Conservation (phyloP, 495 filamentous ascomycete genomes). For the Neurospora sp. region DNA sequence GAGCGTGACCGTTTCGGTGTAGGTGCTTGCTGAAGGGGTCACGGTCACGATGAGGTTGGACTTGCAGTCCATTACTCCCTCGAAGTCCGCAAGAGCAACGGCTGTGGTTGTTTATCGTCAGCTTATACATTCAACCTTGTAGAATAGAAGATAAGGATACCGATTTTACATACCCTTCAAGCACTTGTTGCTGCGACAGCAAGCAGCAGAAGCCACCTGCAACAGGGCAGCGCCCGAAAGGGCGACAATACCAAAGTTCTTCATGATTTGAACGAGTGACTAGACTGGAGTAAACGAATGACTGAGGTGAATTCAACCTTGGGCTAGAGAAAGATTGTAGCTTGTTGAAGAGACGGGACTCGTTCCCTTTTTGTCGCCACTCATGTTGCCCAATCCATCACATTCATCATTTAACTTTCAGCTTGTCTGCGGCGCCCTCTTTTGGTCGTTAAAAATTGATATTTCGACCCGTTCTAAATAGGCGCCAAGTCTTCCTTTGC, state of each 20-base stretch:
- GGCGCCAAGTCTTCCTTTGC: too few species aligned
- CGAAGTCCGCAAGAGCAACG: not conserved
- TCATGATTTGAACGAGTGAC: conserved; percentile 7
- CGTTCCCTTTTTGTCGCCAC: not conserved
- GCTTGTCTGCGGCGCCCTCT: not conserved
- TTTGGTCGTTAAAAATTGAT: not conserved
- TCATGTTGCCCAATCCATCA: not conserved
- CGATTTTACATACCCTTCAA: not conserved
- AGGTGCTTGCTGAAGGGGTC: not conserved
- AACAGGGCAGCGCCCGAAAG: conserved; percentile 1
- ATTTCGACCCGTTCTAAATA: not conserved
- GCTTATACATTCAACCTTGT: not conserved
- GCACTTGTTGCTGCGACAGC: conserved; percentile 1
- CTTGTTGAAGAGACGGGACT: not conserved
- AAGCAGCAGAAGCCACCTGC: not conserved
- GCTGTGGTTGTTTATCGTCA: not conserved
- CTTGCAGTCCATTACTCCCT: not conserved
- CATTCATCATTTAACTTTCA: not conserved
- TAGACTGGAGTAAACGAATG: conserved; percentile 1
- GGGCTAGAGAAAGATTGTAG: not conserved
- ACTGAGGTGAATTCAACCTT: not conserved
- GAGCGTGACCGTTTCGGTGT: not conserved
- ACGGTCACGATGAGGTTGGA: conserved; percentile 2
- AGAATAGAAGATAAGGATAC: not conserved
- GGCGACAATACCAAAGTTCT: conserved; percentile 1